These are phyloP conservation scores for Suillus subalutaceus DNA, from an alignment of 768 basidiomycete species.

Conservation along the genomic window DNA sequence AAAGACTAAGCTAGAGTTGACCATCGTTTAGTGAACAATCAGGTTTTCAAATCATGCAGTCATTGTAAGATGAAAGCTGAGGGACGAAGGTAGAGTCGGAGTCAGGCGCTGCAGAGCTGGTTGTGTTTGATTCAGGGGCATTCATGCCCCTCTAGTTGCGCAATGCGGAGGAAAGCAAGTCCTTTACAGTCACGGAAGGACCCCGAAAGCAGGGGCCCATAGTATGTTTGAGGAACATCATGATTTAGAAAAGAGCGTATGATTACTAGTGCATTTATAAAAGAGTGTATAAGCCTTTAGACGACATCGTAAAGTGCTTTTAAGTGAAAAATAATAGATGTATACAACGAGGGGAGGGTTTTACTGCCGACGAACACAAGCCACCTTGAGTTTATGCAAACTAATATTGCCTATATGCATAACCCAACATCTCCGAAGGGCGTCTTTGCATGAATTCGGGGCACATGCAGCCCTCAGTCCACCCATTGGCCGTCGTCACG, in stretches of 20 bases:
- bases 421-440: slow-evolving; percentile 2
- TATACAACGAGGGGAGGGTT: not conserved
- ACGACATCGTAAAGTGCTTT: not conserved
- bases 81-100: not conserved
- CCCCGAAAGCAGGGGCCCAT: not conserved
- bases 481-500: not conserved
- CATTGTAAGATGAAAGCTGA: slow-evolving; percentile 31
- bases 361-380: not conserved
- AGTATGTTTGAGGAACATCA: too few relatives aligned
- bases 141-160: slow-evolving; percentile 4
- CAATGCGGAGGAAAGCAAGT: too few relatives aligned
- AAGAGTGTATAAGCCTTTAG: not conserved
- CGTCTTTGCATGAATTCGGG: slow-evolving; percentile 7
- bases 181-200: not conserved
- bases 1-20: not conserved
- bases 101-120: not conserved
- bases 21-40: not conserved
- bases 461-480: slow-evolving; percentile 6
- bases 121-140: not conserved
- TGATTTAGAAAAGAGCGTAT: not conserved
- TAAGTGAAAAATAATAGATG: not conserved
- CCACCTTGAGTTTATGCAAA: not conserved
- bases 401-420: not conserved
- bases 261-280: not conserved
- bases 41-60: slow-evolving; percentile 61